phyloP scores from a whole-genome alignment of 139 green algal species.

The Pseudopediastrum boryanum region DNA sequence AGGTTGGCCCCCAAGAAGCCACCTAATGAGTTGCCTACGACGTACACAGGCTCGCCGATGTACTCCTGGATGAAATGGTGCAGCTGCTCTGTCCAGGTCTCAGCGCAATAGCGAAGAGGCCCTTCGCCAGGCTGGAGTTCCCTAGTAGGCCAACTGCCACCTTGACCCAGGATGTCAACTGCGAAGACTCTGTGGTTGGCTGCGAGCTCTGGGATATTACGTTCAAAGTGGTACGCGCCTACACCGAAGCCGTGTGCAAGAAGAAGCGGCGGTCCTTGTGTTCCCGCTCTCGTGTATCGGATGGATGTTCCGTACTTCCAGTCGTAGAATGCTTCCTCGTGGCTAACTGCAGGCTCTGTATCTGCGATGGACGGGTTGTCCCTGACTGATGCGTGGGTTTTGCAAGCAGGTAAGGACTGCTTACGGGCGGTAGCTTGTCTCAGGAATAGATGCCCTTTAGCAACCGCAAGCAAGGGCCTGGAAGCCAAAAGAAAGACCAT shows the following conservation, averaged over 20 bases:
- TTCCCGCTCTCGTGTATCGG: constrained; percentile 34
- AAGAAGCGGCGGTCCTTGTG: constrained; percentile 44
- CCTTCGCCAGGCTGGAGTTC: neutral
- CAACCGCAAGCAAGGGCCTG: too few species aligned
- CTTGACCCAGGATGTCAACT: constrained; percentile 63
- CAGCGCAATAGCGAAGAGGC: constrained; percentile 40
- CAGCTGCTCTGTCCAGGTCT: constrained; percentile 63
- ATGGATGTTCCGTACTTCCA: too few species aligned
- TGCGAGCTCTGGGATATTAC: constrained; percentile 45
- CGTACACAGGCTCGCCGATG: constrained; percentile 45
- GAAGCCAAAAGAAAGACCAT: too few species aligned
- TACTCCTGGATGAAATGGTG: constrained; percentile 47
- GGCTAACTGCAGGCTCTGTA: too few species aligned
- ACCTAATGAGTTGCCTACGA: constrained; percentile 49
- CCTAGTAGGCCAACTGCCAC: constrained; percentile 41
- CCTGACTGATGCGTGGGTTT: too few species aligned
- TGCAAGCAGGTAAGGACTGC: too few species aligned
- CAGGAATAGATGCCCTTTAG: too few species aligned
- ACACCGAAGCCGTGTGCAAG: constrained; percentile 62
- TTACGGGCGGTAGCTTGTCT: too few species aligned
- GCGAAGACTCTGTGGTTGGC: constrained; percentile 46
- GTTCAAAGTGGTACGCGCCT: constrained; percentile 59
- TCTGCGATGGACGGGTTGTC: too few species aligned
- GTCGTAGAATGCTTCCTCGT: too few species aligned
- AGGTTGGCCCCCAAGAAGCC: constrained; percentile 53